These are phyloP conservation scores for Globisporangium camurandrum DNA, from an alignment of 352 stramenopile species.

Conservation along the genomic window DNA sequence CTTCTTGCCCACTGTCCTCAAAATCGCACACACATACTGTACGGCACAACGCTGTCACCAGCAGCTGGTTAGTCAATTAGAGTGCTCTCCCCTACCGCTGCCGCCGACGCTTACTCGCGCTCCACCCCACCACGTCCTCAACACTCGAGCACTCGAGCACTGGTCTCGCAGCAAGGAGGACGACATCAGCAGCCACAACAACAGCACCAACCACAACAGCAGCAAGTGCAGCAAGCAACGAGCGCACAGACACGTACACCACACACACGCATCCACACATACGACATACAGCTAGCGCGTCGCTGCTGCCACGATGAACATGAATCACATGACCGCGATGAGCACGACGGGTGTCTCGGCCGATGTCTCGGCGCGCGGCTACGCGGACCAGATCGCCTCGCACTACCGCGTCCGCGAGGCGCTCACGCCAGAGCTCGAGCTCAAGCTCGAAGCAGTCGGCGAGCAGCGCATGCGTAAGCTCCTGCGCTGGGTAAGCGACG, in stretches of 20 bases:
- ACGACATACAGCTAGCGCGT: background rate
- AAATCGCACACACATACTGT: too few relatives aligned
- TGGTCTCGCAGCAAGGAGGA: background rate
- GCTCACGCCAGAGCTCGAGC: constrained; percentile 32
- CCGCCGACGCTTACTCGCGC: background rate
- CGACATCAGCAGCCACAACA: background rate
- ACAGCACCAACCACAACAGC: background rate
- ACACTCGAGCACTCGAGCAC: background rate
- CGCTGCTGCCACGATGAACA: constrained; percentile 8
- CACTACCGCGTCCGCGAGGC: constrained; percentile 47
- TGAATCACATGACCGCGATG: constrained; percentile 12
- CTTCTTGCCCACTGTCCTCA: too few relatives aligned
- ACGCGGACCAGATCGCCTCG: constrained; percentile 46
- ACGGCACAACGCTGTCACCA: too few relatives aligned
- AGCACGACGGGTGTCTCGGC: constrained; percentile 20
- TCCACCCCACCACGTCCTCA: background rate
- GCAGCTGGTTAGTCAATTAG: too few relatives aligned
- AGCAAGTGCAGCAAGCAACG: background rate
- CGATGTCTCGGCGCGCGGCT: constrained; percentile 26
- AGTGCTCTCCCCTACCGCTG: too few relatives aligned
- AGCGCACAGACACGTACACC: background rate
- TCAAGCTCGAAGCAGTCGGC: constrained; percentile 33
- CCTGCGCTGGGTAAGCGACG: constrained; percentile 54
- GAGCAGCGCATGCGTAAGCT: constrained; percentile 50
- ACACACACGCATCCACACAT: background rate